Percentiles rank a stretch among this genome's conserved stretches.
phyloP scores from a whole-genome alignment of 495 filamentous ascomycete species.

The Cercophora newfieldiana region DNA sequence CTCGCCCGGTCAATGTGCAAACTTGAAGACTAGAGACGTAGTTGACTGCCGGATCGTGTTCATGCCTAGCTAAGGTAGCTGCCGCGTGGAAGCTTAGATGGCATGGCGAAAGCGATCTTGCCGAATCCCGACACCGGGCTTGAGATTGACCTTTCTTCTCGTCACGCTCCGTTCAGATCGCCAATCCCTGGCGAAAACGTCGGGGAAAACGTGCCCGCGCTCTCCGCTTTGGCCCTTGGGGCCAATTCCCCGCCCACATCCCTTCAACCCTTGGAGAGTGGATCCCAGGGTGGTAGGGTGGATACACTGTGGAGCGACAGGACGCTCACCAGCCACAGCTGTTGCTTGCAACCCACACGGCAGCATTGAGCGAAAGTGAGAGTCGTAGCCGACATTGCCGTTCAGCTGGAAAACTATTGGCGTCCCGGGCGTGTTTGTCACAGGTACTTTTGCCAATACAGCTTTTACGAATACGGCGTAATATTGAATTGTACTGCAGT shows the following conservation, averaged over 20 bases:
- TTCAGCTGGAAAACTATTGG: constrained; percentile 3
- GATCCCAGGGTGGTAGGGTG: neutral
- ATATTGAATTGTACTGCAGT: constrained; percentile 12
- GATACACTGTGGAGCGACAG: neutral
- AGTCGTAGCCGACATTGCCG: constrained; percentile 8
- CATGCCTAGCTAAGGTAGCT: neutral
- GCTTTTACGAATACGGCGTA: constrained; percentile 17
- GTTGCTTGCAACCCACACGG: neutral
- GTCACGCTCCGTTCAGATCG: neutral
- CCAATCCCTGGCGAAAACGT: neutral
- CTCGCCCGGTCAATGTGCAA: neutral
- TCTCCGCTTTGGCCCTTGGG: constrained; percentile 2
- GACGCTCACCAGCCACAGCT: neutral
- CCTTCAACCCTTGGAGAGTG: neutral
- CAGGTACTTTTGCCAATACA: neutral
- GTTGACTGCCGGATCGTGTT: neutral
- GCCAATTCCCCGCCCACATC: neutral
- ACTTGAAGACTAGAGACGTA: neutral
- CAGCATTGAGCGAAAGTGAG: neutral
- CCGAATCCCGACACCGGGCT: neutral
- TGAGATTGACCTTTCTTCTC: neutral
- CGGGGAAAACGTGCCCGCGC: neutral
- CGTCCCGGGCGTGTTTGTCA: neutral
- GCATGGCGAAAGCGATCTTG: neutral
- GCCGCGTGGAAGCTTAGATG: neutral